phyloP scores from a whole-genome alignment of 345 rosid genomes.

The Brassica incana region DNA sequence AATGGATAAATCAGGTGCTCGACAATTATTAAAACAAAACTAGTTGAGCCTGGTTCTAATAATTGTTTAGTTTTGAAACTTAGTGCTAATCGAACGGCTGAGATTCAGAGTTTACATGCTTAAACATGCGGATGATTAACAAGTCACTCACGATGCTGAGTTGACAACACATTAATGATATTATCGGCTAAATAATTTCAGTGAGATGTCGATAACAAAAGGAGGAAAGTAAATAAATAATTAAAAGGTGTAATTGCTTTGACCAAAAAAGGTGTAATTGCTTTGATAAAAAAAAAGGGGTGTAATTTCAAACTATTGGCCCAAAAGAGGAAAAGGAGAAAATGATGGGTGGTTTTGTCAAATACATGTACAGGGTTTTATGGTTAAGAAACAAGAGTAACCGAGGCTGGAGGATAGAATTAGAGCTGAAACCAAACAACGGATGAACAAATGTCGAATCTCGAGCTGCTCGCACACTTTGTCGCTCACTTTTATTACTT shows the following conservation, averaged over 20 bases:
- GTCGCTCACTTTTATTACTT: constrained; percentile 31
- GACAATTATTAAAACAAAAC: no score
- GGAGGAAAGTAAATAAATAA: background rate
- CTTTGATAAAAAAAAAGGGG: background rate
- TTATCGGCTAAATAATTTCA: background rate
- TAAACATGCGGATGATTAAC: background rate
- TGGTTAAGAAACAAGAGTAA: constrained; percentile 20
- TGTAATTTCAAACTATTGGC: constrained; percentile 8
- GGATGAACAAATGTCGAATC: constrained; percentile 34
- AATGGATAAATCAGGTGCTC: background rate
- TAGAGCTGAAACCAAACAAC: constrained; percentile 22
- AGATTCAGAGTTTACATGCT: background rate
- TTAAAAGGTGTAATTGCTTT: no score
- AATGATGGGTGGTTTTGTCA: constrained; percentile 28
- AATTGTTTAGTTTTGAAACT: background rate
- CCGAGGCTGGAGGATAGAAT: background rate
- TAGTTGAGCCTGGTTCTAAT: background rate
- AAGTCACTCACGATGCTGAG: background rate
- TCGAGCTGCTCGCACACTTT: constrained; percentile 36
- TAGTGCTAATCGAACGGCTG: background rate
- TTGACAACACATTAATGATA: background rate
- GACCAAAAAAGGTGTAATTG: background rate
- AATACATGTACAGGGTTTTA: background rate
- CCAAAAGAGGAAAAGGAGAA: constrained; percentile 21
- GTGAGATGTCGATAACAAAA: background rate